These are phyloP conservation scores for Trypanosoma conorhini DNA, from an alignment of 208 protist genomes.

Conservation along the genomic window DNA sequence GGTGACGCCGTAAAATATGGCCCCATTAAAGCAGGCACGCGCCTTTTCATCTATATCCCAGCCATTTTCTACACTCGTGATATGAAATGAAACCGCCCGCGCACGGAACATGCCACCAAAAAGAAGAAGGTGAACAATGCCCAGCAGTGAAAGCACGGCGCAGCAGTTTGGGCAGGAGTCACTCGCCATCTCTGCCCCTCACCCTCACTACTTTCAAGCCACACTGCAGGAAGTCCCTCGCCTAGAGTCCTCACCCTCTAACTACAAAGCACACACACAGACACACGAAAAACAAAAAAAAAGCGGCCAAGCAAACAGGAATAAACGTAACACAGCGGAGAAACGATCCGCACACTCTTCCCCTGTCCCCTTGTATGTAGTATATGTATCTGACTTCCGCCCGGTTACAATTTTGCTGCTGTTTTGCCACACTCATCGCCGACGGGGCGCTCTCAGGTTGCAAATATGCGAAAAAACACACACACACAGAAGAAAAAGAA, in stretches of 20 bases:
- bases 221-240: not conserved
- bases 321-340: not conserved
- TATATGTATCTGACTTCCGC: not conserved
- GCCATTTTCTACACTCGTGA: slow-evolving; percentile 58
- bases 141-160: slow-evolving; percentile 81
- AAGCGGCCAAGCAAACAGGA: not conserved
- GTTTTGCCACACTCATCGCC: not conserved
- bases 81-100: slow-evolving; percentile 74
- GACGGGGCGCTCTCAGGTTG: not conserved
- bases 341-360: not conserved
- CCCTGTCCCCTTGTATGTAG: not conserved
- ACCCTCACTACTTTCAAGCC: not conserved
- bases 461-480: slow-evolving; percentile 5
- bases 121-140: slow-evolving; percentile 78
- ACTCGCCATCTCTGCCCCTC: slow-evolving; percentile 42
- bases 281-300: not conserved
- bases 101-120: slow-evolving; percentile 83
- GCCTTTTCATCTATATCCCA: slow-evolving; percentile 82
- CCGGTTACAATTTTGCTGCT: not conserved
- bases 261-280: no score
- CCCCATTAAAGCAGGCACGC: slow-evolving; percentile 83
- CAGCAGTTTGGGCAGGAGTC: slow-evolving; percentile 78
- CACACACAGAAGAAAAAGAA: not conserved
- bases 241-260: not conserved
- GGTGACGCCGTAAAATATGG: slow-evolving; percentile 80